Conservation (phyloP, 306 rosid genomes). For the Cucurbita argyrosperma region DNA sequence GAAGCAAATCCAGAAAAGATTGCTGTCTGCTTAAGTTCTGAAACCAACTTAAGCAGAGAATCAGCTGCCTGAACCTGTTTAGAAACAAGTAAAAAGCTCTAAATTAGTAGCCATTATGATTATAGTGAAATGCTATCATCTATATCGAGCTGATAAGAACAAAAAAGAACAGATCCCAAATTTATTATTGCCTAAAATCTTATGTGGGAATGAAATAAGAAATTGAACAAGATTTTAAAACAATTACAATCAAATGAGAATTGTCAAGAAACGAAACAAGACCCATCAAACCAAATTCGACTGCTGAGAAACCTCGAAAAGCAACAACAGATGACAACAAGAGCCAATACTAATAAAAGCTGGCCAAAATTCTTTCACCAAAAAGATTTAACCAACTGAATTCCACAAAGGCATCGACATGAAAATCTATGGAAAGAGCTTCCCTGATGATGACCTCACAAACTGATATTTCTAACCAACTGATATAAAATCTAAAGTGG, state of each 20-base stretch:
- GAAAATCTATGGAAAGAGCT: background rate
- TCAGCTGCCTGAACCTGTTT: slow-evolving; percentile 67
- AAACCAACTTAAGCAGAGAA: slow-evolving; percentile 65
- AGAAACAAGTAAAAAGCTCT: background rate
- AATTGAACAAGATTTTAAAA: background rate
- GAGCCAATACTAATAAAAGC: background rate
- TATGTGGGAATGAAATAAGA: background rate
- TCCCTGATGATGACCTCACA: no score
- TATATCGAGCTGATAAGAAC: background rate
- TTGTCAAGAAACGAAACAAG: background rate
- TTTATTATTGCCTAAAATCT: background rate
- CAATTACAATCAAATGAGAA: background rate
- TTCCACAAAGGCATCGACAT: background rate
- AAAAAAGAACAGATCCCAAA: background rate
- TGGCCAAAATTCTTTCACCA: background rate
- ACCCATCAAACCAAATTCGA: background rate
- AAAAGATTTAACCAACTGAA: background rate
- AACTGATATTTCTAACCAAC: no score
- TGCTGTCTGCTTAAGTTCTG: slow-evolving; percentile 84
- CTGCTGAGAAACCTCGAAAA: background rate
- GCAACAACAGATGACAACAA: background rate
- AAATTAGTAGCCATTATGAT: background rate
- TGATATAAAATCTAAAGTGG: no score
- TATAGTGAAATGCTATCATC: background rate
- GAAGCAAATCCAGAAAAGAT: slow-evolving; percentile 92